Evolutionary conservation across 306 rosid genomes (phyloP), one percentile per base, ranked within the genome.

Genomic region (Citrullus amarus): DNA sequence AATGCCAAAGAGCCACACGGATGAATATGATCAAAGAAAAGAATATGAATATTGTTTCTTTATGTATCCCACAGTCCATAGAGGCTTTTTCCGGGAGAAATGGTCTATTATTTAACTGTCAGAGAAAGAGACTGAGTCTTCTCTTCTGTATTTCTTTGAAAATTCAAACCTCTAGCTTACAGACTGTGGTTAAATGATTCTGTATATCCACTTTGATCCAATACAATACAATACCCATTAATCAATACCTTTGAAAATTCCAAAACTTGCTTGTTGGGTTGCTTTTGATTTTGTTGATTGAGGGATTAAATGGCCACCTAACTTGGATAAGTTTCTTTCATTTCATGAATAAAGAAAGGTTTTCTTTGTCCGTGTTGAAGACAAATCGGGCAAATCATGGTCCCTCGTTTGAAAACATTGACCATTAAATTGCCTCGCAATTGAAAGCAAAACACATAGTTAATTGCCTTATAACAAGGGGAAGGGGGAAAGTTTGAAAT

Each of bases 261-360:
- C 34, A 43, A 69, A 69, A 12, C 20, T 69, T 44, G 16, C 16
- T 41, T 39, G 15, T 67, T 15, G 71, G 71, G 74, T 66, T 18
- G 48, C 74, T 67, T 38, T n/a, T 8, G 74, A 38, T n/a, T 18
- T 67, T 18, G 53, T 66, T 67, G 16, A 32, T 67, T 67, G 74
- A 34, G 46, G 9, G 71, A 65, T 65, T 67, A 41, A 67, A 67
- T 67, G 74, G n/a, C 16, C 71, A 67, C 51, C 74, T n/a, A 67
- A 67, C 74, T 67, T 38, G 11, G 0, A 8, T 38, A 67, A 34
- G 71, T 67, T 36, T 39, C 50, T 67, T 38, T 66, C 53, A 39
- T 41, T 67, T 34, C 46, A 63, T 34, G 68, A 63, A 34, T 15
- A 63, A 63, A 32, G 22, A 32, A 32, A 1, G 43, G 10, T 4